These are phyloP conservation scores for Fusarium coicis DNA, from an alignment of 2,329 filamentous ascomycete genomes.

Conservation along the genomic window DNA sequence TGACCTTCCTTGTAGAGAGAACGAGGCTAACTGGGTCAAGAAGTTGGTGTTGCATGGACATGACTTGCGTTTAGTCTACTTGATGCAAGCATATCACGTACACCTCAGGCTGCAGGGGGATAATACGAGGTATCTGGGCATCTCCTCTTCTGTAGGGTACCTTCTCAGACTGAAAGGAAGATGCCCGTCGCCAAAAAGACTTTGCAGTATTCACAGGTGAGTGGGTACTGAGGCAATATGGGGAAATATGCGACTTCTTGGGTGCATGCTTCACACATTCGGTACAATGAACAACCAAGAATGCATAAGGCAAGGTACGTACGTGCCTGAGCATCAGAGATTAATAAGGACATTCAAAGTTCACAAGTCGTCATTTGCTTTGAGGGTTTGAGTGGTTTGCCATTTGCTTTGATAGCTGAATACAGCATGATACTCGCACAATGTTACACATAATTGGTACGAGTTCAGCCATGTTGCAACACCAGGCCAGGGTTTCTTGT, in stretches of 20 bases:
- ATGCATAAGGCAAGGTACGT: not conserved
- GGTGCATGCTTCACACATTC: not conserved
- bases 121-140: not conserved
- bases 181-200: not conserved
- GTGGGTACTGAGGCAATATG: not conserved
- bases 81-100: not conserved
- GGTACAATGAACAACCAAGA: not conserved
- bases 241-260: not conserved
- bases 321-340: too few relatives aligned
- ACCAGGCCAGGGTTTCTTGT: not conserved
- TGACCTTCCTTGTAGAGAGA: not conserved
- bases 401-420: not conserved
- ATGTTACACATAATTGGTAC: constrained; percentile 9
- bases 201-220: not conserved
- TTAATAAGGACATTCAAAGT: too few relatives aligned
- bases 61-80: not conserved
- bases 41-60: not conserved
- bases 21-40: not conserved
- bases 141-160: not conserved
- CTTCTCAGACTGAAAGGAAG: not conserved
- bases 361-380: not conserved
- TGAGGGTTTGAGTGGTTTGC: too few relatives aligned
- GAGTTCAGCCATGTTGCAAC: not conserved
- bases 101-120: not conserved
- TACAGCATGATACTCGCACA: constrained; percentile 12